Evolutionary conservation across 176 grass and related monocot genomes (phyloP).

Genomic region (Zoysia pacifica): DNA sequence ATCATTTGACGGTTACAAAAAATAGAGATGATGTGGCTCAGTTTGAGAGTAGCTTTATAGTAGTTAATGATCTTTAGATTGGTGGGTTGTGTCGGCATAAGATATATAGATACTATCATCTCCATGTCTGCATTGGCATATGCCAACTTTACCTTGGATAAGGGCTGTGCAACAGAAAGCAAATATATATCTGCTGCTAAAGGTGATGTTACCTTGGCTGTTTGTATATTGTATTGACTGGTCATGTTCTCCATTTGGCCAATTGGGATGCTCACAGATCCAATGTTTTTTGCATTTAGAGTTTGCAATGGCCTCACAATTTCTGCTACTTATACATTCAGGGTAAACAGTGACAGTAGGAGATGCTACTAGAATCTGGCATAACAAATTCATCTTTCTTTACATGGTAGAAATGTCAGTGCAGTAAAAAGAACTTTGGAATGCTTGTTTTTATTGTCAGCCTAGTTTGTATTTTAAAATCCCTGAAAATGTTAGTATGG

Average conservation of each 20-base stretch:
- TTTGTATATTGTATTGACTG: neutral
- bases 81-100: no score
- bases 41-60: no score
- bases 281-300: neutral
- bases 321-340: conserved; percentile 4
- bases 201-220: no score
- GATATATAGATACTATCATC: no score
- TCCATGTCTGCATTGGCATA: no score
- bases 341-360: conserved; percentile 1
- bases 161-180: no score
- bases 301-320: neutral
- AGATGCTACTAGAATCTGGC: neutral
- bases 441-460: neutral
- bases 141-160: no score
- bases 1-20: no score
- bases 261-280: neutral
- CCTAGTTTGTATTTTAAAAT: neutral
- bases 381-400: neutral
- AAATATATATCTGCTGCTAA: no score
- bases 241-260: neutral
- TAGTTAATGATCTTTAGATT: no score
- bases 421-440: neutral
- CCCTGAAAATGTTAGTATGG: neutral
- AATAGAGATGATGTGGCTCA: no score
- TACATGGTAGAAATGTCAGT: conserved; percentile 6